These are phyloP conservation scores for Didymella lethalis DNA, from an alignment of 2,329 filamentous ascomycete species.

Conservation along the genomic window DNA sequence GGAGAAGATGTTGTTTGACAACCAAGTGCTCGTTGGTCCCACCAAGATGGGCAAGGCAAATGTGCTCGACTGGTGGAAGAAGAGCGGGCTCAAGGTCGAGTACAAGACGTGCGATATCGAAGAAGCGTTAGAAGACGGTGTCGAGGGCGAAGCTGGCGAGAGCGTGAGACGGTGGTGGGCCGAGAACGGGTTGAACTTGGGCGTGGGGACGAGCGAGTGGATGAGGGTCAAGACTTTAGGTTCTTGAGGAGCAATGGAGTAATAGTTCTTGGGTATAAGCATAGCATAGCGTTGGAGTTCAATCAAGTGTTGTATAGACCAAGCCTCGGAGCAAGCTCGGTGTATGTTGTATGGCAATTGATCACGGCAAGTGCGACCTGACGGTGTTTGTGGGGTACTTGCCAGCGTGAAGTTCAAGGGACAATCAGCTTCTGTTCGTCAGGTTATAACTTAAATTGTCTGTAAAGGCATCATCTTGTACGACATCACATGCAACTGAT, in stretches of 20 bases:
- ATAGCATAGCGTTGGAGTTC: constrained; percentile 21
- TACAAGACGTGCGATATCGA: constrained; percentile 97
- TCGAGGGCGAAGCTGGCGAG: constrained; percentile 71
- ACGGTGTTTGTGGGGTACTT: neutral
- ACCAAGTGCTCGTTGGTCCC: constrained; percentile 82
- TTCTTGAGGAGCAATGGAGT: constrained; percentile 12
- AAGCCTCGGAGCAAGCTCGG: constrained; percentile 12
- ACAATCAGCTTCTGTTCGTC: neutral
- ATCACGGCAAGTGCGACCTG: constrained; percentile 4
- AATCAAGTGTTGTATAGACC: constrained; percentile 9
- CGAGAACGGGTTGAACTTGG: constrained; percentile 79
- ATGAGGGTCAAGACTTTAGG: constrained; percentile 78
- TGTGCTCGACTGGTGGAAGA: constrained; percentile 93
- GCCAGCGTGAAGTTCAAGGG: neutral
- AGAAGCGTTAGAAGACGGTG: constrained; percentile 88
- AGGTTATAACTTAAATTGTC: no score
- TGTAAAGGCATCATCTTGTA: neutral
- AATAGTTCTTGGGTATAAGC: constrained; percentile 2
- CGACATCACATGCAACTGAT: neutral
- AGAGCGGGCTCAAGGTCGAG: constrained; percentile 78
- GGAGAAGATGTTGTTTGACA: constrained; percentile 81
- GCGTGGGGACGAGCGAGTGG: constrained; percentile 86
- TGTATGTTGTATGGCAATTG: neutral
- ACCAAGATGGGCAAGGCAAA: constrained; percentile 85
- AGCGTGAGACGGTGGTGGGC: constrained; percentile 88